phyloP scores from a whole-genome alignment of 768 basidiomycete species.

The Dentipellis fragilis region DNA sequence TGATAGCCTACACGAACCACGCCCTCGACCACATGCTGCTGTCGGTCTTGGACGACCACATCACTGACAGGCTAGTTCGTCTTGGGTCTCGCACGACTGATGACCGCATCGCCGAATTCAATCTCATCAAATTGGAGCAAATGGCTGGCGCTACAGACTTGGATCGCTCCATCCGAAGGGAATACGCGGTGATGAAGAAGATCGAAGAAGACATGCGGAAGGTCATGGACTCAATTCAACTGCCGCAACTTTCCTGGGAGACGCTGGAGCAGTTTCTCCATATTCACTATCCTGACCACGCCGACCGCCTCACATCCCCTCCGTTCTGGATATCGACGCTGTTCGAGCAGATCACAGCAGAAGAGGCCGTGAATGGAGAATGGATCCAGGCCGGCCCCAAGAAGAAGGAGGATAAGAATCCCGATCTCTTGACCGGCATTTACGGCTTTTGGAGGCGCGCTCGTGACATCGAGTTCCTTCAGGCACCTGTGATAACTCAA shows the following conservation, averaged over 20 bases:
- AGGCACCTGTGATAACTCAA: too few relatives aligned
- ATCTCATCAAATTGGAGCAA: conserved; percentile 48
- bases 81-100: conserved; percentile 58
- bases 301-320: conserved; percentile 28
- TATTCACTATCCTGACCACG: conserved; percentile 39
- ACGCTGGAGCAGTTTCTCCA: conserved; percentile 33
- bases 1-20: conserved; percentile 69
- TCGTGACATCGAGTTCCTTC: conserved; percentile 10
- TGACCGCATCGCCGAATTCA: conserved; percentile 49
- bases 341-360: neutral
- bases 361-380: conserved; percentile 8
- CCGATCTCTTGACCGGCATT: conserved; percentile 2
- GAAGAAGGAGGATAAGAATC: neutral
- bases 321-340: conserved; percentile 21
- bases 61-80: conserved; percentile 56
- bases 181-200: conserved; percentile 30
- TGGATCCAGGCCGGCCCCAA: conserved; percentile 1
- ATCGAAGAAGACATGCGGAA: conserved; percentile 35
- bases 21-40: conserved; percentile 66
- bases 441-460: conserved; percentile 11
- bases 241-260: conserved; percentile 4
- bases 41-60: conserved; percentile 52
- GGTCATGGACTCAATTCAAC: conserved; percentile 29
- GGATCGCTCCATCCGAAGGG: conserved; percentile 21
- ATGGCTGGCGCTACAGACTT: conserved; percentile 32